Conservation (phyloP, 192 early-diverging fungal species). For the Mortierella antarctica region DNA sequence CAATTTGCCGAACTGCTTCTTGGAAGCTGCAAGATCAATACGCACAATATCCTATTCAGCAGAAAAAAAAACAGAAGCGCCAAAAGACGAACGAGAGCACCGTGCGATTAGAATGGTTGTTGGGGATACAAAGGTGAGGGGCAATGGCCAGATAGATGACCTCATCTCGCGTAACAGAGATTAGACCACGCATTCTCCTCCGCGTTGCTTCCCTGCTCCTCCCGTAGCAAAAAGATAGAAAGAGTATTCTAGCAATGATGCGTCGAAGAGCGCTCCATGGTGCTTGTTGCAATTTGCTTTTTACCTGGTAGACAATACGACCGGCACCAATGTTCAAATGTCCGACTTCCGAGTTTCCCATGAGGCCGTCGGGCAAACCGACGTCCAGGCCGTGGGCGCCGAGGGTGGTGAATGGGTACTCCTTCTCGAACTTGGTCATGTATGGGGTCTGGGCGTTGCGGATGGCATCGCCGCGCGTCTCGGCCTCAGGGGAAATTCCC, state of each 20-base stretch:
- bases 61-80: neutral
- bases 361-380: conserved; percentile 97
- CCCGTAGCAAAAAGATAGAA: neutral
- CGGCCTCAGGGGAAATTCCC: conserved; percentile 83
- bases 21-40: conserved; percentile 92
- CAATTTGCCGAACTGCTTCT: conserved; percentile 82
- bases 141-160: neutral
- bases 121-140: neutral
- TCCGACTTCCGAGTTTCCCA: conserved; percentile 99
- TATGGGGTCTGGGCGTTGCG: conserved; percentile 92
- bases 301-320: conserved; percentile 95
- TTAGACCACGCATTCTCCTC: neutral
- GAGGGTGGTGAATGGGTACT: conserved; percentile 80
- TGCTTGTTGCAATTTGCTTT: neutral
- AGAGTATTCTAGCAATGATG: neutral
- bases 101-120: neutral
- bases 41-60: conserved; percentile 90
- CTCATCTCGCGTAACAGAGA: conserved; percentile 41
- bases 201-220: neutral
- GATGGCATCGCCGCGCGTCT: conserved; percentile 91
- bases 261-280: neutral
- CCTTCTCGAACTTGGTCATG: conserved; percentile 84
- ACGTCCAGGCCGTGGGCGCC: conserved; percentile 96
- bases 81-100: neutral
- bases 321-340: conserved; percentile 99